Conservation (phyloP, 192 early-diverging fungal species). For the Gaertneriomyces semiglobifer region DNA sequence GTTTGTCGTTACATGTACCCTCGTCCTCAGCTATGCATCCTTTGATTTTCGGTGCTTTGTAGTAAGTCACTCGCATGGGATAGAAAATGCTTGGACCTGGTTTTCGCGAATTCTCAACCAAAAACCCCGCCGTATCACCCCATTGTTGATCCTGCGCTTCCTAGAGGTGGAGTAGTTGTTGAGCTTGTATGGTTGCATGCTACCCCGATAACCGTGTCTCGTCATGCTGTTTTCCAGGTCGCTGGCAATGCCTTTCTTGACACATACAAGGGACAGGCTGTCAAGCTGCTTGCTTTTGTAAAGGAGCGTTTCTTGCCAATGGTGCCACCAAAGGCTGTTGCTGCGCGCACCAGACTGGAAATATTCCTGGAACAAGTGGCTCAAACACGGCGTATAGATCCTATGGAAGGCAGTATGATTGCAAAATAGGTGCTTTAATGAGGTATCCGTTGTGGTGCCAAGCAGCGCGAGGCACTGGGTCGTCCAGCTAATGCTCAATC, state of each 20-base stretch:
- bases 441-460: too few relatives aligned
- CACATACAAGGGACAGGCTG: conserved; percentile 43
- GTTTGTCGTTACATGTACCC: background rate
- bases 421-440: too few relatives aligned
- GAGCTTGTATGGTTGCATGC: background rate
- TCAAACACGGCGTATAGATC: conserved; percentile 6
- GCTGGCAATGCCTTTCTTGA: conserved; percentile 36
- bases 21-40: background rate
- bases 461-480: too few relatives aligned
- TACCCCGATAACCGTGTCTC: background rate
- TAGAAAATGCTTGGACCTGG: conserved; percentile 71
- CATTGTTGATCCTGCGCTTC: conserved; percentile 57
- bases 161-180: conserved; percentile 48
- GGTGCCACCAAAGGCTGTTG: conserved; percentile 31
- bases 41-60: background rate
- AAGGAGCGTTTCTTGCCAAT: conserved; percentile 26
- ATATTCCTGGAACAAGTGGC: conserved; percentile 44
- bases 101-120: conserved; percentile 66
- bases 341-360: conserved; percentile 35
- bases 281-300: conserved; percentile 45
- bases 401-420: too few relatives aligned
- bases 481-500: too few relatives aligned
- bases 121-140: conserved; percentile 62
- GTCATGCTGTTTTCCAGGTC: conserved; percentile 20
- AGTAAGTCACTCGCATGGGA: conserved; percentile 44